Percentiles rank a stretch among this genome's conserved stretches.
Evolutionary conservation across 371 early-diverging fungal species (phyloP).

Genomic region (Synchytrium microbalum): DNA sequence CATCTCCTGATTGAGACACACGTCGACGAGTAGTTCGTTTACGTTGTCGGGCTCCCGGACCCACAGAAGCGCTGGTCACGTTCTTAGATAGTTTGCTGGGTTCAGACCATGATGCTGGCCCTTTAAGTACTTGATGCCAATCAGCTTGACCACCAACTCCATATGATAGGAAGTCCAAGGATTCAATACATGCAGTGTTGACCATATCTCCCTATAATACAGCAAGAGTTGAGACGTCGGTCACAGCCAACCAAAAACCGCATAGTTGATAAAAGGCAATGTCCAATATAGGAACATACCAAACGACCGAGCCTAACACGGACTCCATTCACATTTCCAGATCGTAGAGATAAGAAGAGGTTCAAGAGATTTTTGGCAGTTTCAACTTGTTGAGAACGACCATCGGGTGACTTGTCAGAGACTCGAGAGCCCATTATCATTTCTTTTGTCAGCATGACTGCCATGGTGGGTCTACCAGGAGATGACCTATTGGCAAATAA

Average conservation of each 20-base stretch:
- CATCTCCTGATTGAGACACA: neutral
- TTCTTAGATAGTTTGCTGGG: slow-evolving; percentile 15
- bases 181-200: slow-evolving; percentile 69
- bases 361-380: slow-evolving; percentile 62
- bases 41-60: neutral
- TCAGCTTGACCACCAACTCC: slow-evolving; percentile 42
- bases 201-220: slow-evolving; percentile 70
- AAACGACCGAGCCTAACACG: slow-evolving; percentile 65
- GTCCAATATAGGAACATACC: no score
- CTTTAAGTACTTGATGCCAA: slow-evolving; percentile 60
- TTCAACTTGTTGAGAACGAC: slow-evolving; percentile 9
- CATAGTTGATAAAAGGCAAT: no score
- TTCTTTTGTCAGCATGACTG: slow-evolving; percentile 63
- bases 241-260: no score
- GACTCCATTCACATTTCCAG: slow-evolving; percentile 59
- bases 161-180: slow-evolving; percentile 65
- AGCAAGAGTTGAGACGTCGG: no score
- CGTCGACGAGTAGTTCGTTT: neutral
- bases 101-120: slow-evolving; percentile 11
- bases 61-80: slow-evolving; percentile 4
- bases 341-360: slow-evolving; percentile 72
- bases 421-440: slow-evolving; percentile 45
- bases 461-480: slow-evolving; percentile 77
- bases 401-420: slow-evolving; percentile 18
- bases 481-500: slow-evolving; percentile 19